Percentiles rank a stretch among this genome's conserved stretches.
phyloP scores from a whole-genome alignment of 1,284 basidiomycete species.

The Puccinia coronata region DNA sequence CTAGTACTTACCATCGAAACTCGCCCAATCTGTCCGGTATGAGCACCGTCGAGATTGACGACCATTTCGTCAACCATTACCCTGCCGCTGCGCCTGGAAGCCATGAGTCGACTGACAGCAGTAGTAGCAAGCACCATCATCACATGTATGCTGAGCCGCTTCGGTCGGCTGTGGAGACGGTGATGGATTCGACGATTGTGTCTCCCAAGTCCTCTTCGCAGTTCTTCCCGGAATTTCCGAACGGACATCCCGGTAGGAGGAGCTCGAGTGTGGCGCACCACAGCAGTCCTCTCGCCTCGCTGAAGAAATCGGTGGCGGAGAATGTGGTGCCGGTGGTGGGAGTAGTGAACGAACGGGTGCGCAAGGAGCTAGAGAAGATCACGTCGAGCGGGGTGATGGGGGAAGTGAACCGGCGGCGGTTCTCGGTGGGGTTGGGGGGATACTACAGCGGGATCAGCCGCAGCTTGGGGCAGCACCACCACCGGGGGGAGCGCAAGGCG shows the following conservation, averaged over 20 bases:
- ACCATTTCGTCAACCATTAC: slow-evolving; percentile 29
- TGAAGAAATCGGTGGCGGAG: slow-evolving; percentile 8
- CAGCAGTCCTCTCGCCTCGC: background rate
- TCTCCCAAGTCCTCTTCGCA: background rate
- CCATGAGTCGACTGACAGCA: too few relatives aligned
- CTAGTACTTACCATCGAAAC: background rate
- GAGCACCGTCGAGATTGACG: slow-evolving; percentile 16
- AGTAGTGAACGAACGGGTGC: slow-evolving; percentile 23
- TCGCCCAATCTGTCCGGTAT: background rate
- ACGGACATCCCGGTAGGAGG: slow-evolving; percentile 32
- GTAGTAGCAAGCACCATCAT: background rate
- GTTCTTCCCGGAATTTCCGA: slow-evolving; percentile 32
- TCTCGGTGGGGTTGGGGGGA: background rate
- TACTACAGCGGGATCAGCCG: slow-evolving; percentile 8
- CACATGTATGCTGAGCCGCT: slow-evolving; percentile 32
- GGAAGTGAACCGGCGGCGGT: background rate
- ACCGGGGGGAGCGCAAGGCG: background rate
- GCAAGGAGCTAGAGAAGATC: slow-evolving; percentile 25
- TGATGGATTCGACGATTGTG: background rate
- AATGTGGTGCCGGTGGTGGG: slow-evolving; percentile 31
- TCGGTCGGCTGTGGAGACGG: slow-evolving; percentile 41
- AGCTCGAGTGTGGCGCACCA: background rate
- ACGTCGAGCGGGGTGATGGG: background rate
- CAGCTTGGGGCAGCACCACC: background rate
- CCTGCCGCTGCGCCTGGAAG: background rate